Conservation (phyloP, 2,329 filamentous ascomycete species). For the Arachnomyces sp. region DNA sequence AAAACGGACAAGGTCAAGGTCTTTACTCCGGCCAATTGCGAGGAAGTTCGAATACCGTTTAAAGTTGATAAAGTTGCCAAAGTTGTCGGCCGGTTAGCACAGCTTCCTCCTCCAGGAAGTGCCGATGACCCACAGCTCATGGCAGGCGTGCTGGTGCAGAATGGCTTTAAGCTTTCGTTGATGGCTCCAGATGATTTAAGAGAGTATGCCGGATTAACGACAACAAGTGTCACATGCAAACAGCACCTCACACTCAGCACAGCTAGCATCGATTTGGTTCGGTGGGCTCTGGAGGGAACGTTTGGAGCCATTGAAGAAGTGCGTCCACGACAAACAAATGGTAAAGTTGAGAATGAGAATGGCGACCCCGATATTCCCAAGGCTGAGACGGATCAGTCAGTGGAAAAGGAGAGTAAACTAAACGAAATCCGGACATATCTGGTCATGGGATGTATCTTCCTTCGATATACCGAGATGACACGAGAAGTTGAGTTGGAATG, state of each 20-base stretch:
- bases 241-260: conserved; percentile 82
- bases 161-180: conserved; percentile 92
- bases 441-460: conserved; percentile 84
- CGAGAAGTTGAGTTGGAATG: conserved; percentile 87
- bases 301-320: conserved; percentile 72
- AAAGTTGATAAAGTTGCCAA: conserved; percentile 91
- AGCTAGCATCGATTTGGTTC: conserved; percentile 82
- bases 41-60: conserved; percentile 91
- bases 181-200: conserved; percentile 95
- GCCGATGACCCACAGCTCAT: conserved; percentile 55
- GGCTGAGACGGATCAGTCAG: conserved; percentile 28
- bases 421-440: conserved; percentile 41
- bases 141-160: conserved; percentile 88
- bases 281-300: conserved; percentile 88
- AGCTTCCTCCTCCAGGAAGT: conserved; percentile 55
- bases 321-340: conserved; percentile 17
- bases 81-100: conserved; percentile 87
- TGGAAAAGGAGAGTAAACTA: conserved; percentile 38
- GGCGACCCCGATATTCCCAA: too few relatives aligned
- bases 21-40: conserved; percentile 88
- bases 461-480: conserved; percentile 63
- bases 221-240: conserved; percentile 86
- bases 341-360: conserved; percentile 33
- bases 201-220: conserved; percentile 94
- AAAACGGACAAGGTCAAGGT: conserved; percentile 81